These are phyloP conservation scores for Astragalus membranaceus DNA, from an alignment of 306 rosid species.

Conservation along the genomic window DNA sequence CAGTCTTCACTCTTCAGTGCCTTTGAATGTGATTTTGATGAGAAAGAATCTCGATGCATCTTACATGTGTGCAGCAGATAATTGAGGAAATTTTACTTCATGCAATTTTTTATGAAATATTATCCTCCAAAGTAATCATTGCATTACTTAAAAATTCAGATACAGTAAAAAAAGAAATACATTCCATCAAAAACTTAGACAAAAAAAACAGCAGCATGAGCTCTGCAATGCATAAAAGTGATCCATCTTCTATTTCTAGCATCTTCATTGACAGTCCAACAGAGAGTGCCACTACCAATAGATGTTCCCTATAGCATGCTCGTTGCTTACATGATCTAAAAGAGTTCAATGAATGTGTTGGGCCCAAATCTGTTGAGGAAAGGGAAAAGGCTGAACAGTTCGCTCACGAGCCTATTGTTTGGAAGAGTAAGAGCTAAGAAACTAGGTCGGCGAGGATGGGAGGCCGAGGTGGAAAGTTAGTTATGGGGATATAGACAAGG, in stretches of 20 bases:
- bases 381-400: background rate
- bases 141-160: background rate
- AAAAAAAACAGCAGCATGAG: background rate
- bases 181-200: background rate
- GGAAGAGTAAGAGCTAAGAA: background rate
- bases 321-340: background rate
- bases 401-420: background rate
- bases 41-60: background rate
- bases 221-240: background rate
- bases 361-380: background rate
- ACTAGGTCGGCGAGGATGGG: background rate
- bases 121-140: background rate
- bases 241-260: background rate
- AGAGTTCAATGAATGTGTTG: background rate
- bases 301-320: background rate
- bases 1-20: background rate
- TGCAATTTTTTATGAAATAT: background rate
- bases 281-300: background rate
- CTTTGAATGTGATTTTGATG: background rate
- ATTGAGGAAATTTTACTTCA: background rate
- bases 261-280: constrained; percentile 3
- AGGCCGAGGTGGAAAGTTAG: background rate
- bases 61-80: background rate
- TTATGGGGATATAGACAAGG: background rate
- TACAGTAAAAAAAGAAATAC: background rate